These are phyloP conservation scores for Chaetoscypha palmicola DNA, from an alignment of 2,329 filamentous ascomycete genomes.

Conservation along the genomic window DNA sequence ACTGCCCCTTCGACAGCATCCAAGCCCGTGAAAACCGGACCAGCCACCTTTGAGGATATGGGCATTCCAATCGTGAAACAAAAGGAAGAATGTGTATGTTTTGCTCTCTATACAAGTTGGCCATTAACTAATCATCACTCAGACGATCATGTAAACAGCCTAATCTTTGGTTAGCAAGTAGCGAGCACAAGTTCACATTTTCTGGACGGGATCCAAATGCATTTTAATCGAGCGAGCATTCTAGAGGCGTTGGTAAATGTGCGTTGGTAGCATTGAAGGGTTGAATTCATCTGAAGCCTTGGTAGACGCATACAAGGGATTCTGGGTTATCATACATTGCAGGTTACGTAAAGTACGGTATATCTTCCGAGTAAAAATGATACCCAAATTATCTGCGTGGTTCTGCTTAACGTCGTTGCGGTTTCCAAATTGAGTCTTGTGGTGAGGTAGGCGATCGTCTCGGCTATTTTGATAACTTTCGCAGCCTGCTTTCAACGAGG, in stretches of 20 bases:
- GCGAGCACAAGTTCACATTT: neutral
- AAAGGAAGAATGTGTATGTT: slow-evolving; percentile 77
- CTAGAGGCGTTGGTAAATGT: slow-evolving; percentile 14
- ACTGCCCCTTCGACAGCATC: slow-evolving; percentile 15
- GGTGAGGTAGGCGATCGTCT: too few relatives aligned
- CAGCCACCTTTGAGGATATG: slow-evolving; percentile 97
- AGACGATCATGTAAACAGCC: too few relatives aligned
- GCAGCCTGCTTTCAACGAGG: too few relatives aligned
- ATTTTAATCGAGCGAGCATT: slow-evolving; percentile 19
- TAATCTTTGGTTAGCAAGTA: too few relatives aligned
- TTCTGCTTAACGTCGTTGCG: too few relatives aligned
- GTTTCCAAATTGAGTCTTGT: too few relatives aligned
- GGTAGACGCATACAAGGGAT: neutral
- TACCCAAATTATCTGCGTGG: slow-evolving; percentile 14
- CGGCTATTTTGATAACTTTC: too few relatives aligned
- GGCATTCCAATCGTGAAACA: slow-evolving; percentile 78
- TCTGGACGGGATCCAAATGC: slow-evolving; percentile 3
- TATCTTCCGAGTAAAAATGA: slow-evolving; percentile 21
- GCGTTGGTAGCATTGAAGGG: slow-evolving; percentile 1
- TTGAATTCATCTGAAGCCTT: neutral
- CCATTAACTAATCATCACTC: too few relatives aligned
- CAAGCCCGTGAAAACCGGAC: slow-evolving; percentile 60
- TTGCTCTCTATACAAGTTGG: too few relatives aligned
- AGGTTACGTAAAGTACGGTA: slow-evolving; percentile 1
- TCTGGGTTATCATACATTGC: neutral